These are phyloP conservation scores for Cercospora canescens DNA, from an alignment of 2,329 filamentous ascomycete species.

Conservation along the genomic window DNA sequence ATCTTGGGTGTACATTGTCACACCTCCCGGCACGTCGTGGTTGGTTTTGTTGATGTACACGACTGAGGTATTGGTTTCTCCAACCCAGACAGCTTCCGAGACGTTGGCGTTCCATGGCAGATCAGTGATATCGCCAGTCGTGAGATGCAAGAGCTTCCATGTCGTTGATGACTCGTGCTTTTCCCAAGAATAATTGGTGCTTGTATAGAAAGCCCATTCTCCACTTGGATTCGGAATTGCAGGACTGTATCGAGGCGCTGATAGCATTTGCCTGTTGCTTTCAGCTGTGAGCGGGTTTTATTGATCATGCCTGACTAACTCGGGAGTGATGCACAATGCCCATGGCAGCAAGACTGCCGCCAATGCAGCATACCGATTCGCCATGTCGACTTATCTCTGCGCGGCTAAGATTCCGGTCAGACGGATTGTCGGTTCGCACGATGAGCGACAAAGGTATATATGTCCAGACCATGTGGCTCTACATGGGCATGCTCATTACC, in stretches of 20 bases:
- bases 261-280: constrained; percentile 28
- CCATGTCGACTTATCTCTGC: not conserved
- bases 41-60: constrained; percentile 34
- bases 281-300: not conserved
- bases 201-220: constrained; percentile 35
- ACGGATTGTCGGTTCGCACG: not conserved
- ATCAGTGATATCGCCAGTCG: constrained; percentile 27
- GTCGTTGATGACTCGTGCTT: constrained; percentile 22
- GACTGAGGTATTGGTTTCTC: constrained; percentile 30
- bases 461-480: not conserved
- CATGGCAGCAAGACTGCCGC: constrained; percentile 5
- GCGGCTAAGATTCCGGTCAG: too few relatives aligned
- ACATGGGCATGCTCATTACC: too few relatives aligned
- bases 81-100: constrained; percentile 35
- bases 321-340: constrained; percentile 17
- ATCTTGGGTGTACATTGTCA: constrained; percentile 44
- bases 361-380: not conserved
- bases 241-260: constrained; percentile 29
- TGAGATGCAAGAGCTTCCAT: constrained; percentile 28
- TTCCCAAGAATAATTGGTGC: constrained; percentile 28
- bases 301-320: constrained; percentile 8
- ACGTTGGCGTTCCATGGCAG: constrained; percentile 25
- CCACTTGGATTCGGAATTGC: constrained; percentile 28
- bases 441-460: not conserved
- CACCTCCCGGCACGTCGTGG: constrained; percentile 26